Percentiles rank a stretch among this genome's conserved stretches.
phyloP scores from a whole-genome alignment of 805 yeast genomes.

The Metschnikowia arizonensis region DNA sequence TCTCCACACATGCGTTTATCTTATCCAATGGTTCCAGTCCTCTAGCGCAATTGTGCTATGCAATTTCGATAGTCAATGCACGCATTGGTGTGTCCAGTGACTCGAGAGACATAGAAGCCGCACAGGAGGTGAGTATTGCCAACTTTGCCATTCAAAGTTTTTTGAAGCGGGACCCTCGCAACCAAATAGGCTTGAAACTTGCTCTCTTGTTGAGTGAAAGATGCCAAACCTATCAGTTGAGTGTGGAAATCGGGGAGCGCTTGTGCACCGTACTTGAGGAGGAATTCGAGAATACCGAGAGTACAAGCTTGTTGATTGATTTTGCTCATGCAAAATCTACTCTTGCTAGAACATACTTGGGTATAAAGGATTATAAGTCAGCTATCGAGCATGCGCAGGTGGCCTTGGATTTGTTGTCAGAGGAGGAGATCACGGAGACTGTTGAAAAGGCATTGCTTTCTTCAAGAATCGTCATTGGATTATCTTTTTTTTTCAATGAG shows the following conservation, averaged over 20 bases:
- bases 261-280: conserved; percentile 50
- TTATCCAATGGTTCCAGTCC: conserved; percentile 72
- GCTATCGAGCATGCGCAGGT: conserved; percentile 62
- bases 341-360: conserved; percentile 67
- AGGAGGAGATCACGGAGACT: conserved; percentile 25
- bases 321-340: conserved; percentile 65
- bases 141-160: conserved; percentile 62
- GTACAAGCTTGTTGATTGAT: conserved; percentile 40
- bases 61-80: conserved; percentile 50
- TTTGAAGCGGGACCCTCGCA: conserved; percentile 57
- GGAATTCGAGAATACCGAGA: conserved; percentile 54
- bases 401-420: conserved; percentile 48
- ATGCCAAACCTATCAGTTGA: conserved; percentile 56
- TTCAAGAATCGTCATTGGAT: conserved; percentile 65
- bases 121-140: conserved; percentile 66
- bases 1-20: conserved; percentile 74
- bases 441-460: conserved; percentile 44
- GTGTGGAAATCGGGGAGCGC: conserved; percentile 43
- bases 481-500: conserved; percentile 59
- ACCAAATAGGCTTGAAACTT: conserved; percentile 52
- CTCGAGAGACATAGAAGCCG: conserved; percentile 52
- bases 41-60: conserved; percentile 68
- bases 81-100: conserved; percentile 41
- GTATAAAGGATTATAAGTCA: conserved; percentile 46
- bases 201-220: conserved; percentile 63